Conservation (phyloP, 225 moss, liverwort and hornwort genomes). For the Asterella californica region DNA sequence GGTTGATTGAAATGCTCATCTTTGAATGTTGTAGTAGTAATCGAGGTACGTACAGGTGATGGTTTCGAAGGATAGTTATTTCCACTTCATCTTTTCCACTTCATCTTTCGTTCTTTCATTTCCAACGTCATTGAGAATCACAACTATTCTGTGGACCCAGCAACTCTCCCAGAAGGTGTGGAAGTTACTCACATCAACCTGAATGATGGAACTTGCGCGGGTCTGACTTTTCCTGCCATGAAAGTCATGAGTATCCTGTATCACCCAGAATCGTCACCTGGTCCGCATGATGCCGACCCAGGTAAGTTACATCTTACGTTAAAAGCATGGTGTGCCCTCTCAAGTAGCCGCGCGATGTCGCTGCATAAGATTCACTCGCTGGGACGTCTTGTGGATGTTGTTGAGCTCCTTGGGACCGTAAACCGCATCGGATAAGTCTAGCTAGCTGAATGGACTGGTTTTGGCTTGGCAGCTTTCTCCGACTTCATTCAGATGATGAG, state of each 20-base stretch:
- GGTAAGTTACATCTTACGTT: conserved; percentile 30
- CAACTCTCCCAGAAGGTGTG: conserved; percentile 82
- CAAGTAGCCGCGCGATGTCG: neutral
- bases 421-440: neutral
- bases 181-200: conserved; percentile 84
- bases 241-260: conserved; percentile 98
- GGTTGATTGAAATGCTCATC: no score
- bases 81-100: no score
- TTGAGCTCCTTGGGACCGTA: neutral
- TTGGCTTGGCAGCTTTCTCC: conserved; percentile 66
- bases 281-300: conserved; percentile 95
- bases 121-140: no score
- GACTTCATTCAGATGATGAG: conserved; percentile 95
- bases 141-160: conserved; percentile 26
- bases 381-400: neutral
- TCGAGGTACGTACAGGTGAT: no score
- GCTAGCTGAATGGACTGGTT: neutral
- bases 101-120: no score
- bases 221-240: conserved; percentile 87
- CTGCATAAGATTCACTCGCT: no score
- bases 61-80: no score
- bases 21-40: no score
- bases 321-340: neutral
- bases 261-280: conserved; percentile 98
- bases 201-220: conserved; percentile 97